phyloP scores from a whole-genome alignment of 2,329 filamentous ascomycete genomes.

The Dactylellina drechsleri region DNA sequence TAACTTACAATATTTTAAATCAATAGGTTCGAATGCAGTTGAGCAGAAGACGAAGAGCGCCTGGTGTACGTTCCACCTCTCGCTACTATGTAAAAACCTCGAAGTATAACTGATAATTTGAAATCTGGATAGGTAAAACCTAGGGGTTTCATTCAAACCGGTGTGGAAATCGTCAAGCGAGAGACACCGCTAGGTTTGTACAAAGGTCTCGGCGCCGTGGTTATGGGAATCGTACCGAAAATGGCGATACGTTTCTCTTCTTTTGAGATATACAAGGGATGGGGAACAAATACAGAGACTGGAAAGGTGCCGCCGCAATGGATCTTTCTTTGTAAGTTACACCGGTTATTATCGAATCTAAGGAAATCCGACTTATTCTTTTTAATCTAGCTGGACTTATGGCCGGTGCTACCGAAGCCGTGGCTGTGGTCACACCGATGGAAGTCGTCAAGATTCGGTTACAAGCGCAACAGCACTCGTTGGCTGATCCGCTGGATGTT shows the following conservation, averaged over 20 bases:
- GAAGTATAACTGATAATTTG: background rate
- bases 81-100: background rate
- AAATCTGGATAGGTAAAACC: slow-evolving; percentile 69
- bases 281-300: slow-evolving; percentile 74
- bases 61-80: slow-evolving; percentile 67
- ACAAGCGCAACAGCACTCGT: slow-evolving; percentile 96
- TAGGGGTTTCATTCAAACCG: slow-evolving; percentile 87
- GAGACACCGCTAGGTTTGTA: slow-evolving; percentile 94
- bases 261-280: slow-evolving; percentile 93
- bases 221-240: slow-evolving; percentile 96
- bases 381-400: slow-evolving; percentile 76
- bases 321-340: slow-evolving; percentile 74
- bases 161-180: slow-evolving; percentile 82
- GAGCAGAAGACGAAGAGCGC: slow-evolving; percentile 81
- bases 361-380: background rate
- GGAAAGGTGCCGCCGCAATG: slow-evolving; percentile 75
- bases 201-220: slow-evolving; percentile 95
- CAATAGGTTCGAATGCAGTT: slow-evolving; percentile 99
- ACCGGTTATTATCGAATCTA: background rate
- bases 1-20: slow-evolving; percentile 23
- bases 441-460: slow-evolving; percentile 98
- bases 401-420: slow-evolving; percentile 94
- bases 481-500: slow-evolving; percentile 94
- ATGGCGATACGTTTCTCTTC: slow-evolving; percentile 99
- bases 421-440: slow-evolving; percentile 97